These are phyloP conservation scores for Diaporthe batatas DNA, from an alignment of 2,329 filamentous ascomycete genomes.

Conservation along the genomic window DNA sequence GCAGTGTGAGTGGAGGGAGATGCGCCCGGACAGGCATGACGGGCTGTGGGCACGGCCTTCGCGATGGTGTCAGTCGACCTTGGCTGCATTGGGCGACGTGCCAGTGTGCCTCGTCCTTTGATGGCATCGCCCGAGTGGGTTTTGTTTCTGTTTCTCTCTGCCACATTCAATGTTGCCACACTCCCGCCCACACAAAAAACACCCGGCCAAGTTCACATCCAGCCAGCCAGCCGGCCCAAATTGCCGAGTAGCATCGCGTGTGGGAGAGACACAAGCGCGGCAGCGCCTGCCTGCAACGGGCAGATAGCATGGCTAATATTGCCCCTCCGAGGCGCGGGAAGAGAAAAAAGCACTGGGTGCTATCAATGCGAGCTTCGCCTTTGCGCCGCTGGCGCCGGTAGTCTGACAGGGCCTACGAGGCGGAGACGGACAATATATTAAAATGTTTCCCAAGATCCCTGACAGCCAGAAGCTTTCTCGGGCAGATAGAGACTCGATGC, in stretches of 20 bases:
- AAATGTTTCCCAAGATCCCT: constrained; percentile 25
- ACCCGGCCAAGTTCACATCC: neutral
- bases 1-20: no score
- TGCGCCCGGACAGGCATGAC: constrained; percentile 21
- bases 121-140: constrained; percentile 8
- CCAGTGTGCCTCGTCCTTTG: neutral
- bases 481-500: constrained; percentile 27
- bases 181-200: neutral
- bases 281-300: constrained; percentile 15
- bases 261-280: neutral
- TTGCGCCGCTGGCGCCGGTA: constrained; percentile 11
- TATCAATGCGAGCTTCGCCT: constrained; percentile 1
- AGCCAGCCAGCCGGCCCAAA: neutral
- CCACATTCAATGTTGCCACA: neutral
- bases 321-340: neutral
- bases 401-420: neutral
- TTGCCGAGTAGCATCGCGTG: constrained; percentile 29
- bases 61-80: constrained; percentile 22
- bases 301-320: constrained; percentile 27
- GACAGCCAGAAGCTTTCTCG: constrained; percentile 7
- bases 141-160: neutral
- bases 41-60: constrained; percentile 18
- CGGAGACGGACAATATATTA: neutral
- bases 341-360: neutral
- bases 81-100: neutral